Evolutionary conservation across 2,329 filamentous ascomycete genomes (phyloP).

Genomic region (Pseudogymnoascus sp.): DNA sequence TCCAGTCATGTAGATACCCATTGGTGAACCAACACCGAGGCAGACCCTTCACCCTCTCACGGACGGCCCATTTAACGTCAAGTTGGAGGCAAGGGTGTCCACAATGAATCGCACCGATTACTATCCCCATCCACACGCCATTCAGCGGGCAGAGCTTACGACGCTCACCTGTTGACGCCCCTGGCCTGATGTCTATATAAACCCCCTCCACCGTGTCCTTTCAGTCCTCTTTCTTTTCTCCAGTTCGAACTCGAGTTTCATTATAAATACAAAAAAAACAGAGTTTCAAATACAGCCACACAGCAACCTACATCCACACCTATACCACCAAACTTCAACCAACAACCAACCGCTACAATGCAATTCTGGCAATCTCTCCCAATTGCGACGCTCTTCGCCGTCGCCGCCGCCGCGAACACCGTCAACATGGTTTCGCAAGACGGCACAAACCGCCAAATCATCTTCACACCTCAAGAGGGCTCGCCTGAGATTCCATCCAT

Average conservation of each 20-base stretch:
- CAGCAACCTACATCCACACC: background rate
- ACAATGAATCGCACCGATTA: slow-evolving; percentile 5
- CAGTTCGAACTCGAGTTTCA: slow-evolving; percentile 2
- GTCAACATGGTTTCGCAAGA: slow-evolving; percentile 56
- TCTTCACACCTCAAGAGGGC: slow-evolving; percentile 25
- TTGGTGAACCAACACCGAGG: background rate
- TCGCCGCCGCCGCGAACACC: slow-evolving; percentile 39
- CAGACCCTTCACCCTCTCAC: background rate
- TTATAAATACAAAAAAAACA: background rate
- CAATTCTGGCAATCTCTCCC: slow-evolving; percentile 40
- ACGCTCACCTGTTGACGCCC: slow-evolving; percentile 3
- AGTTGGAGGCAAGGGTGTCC: slow-evolving; percentile 3
- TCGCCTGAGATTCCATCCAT: slow-evolving; percentile 17
- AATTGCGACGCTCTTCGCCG: slow-evolving; percentile 36
- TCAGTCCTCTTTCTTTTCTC: background rate
- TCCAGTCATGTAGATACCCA: slow-evolving; percentile 4
- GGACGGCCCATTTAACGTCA: background rate
- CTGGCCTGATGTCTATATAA: slow-evolving; percentile 3
- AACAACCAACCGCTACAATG: slow-evolving; percentile 38
- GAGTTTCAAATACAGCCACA: slow-evolving; percentile 2
- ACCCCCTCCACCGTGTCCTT: background rate
- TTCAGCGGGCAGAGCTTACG: background rate
- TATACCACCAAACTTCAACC: background rate
- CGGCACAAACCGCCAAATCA: slow-evolving; percentile 30
- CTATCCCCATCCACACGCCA: background rate